Percentiles rank a stretch among this genome's conserved stretches.
phyloP scores from a whole-genome alignment of 371 early-diverging fungal species.

The Mortierella sp. region DNA sequence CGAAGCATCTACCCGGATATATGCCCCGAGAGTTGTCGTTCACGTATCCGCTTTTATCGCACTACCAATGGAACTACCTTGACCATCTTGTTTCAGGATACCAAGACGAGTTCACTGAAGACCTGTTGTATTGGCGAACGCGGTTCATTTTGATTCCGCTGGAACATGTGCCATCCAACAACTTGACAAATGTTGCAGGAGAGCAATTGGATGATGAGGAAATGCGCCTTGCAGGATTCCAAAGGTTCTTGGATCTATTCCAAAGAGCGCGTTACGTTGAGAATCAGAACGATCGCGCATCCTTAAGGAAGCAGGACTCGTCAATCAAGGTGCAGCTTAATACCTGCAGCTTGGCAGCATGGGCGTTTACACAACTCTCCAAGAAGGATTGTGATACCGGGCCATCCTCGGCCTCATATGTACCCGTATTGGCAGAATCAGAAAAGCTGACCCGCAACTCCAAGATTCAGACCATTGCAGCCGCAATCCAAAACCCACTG shows the following conservation, averaged over 20 bases:
- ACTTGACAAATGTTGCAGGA: constrained; percentile 55
- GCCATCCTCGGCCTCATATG: constrained; percentile 7
- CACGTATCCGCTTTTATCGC: constrained; percentile 74
- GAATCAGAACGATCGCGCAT: constrained; percentile 7
- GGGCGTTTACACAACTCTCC: constrained; percentile 33
- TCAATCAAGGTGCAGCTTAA: constrained; percentile 46
- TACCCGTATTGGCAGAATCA: constrained; percentile 10
- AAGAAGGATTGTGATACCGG: constrained; percentile 28
- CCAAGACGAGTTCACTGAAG: constrained; percentile 84
- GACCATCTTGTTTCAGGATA: constrained; percentile 90
- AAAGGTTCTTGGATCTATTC: constrained; percentile 82
- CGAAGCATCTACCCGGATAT: constrained; percentile 75
- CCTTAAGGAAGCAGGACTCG: constrained; percentile 33
- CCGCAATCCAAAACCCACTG: constrained; percentile 78
- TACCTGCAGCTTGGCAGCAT: constrained; percentile 51
- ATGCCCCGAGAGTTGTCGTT: constrained; percentile 69
- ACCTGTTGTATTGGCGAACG: constrained; percentile 87
- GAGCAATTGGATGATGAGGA: constrained; percentile 92
- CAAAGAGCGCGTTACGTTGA: constrained; percentile 67
- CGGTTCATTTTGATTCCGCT: constrained; percentile 91
- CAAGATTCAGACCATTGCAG: constrained; percentile 72
- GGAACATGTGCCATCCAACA: constrained; percentile 69
- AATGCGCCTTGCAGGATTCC: constrained; percentile 85
- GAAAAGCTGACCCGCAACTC: constrained; percentile 56
- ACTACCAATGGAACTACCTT: constrained; percentile 95